Conservation (phyloP, 2,329 filamentous ascomycete species). For the Thielaviopsis euricoi region DNA sequence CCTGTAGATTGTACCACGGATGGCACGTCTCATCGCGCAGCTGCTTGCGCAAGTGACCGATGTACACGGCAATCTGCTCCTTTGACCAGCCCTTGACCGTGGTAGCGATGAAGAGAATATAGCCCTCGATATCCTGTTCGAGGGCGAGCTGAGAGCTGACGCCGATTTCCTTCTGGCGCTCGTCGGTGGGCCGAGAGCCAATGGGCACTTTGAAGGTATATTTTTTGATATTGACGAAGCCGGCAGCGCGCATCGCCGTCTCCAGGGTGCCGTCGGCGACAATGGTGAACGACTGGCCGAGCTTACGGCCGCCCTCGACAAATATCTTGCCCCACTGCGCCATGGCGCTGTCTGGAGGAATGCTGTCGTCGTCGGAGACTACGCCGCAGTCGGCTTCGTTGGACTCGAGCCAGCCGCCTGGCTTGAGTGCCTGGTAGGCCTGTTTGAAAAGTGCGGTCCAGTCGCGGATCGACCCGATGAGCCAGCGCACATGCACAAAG, state of each 20-base stretch:
- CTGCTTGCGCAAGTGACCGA: conserved; percentile 20
- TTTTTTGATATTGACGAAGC: conserved; percentile 16
- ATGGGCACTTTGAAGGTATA: conserved; percentile 20
- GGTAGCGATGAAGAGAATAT: conserved; percentile 24
- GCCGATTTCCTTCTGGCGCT: conserved; percentile 29
- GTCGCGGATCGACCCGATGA: conserved; percentile 35
- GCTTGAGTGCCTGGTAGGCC: conserved; percentile 34
- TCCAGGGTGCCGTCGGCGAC: conserved; percentile 13
- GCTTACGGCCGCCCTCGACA: conserved; percentile 16
- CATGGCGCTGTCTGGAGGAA: conserved; percentile 16
- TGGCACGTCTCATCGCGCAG: conserved; percentile 17
- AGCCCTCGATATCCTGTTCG: conserved; percentile 19
- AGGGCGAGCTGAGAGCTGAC: conserved; percentile 20
- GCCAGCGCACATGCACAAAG: conserved; percentile 38
- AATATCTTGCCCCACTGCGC: conserved; percentile 18
- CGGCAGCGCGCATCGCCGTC: conserved; percentile 15
- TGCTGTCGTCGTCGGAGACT: conserved; percentile 18
- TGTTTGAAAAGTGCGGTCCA: conserved; percentile 36
- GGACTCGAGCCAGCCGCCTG: conserved; percentile 31
- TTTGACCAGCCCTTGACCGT: conserved; percentile 20
- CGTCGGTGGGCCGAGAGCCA: conserved; percentile 29
- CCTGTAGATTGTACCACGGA: not conserved
- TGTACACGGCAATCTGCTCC: conserved; percentile 20
- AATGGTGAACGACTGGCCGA: conserved; percentile 19
- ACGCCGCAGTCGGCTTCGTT: conserved; percentile 24